Conservation (phyloP, 331 rosid species). For the Cucumis variabilis region DNA sequence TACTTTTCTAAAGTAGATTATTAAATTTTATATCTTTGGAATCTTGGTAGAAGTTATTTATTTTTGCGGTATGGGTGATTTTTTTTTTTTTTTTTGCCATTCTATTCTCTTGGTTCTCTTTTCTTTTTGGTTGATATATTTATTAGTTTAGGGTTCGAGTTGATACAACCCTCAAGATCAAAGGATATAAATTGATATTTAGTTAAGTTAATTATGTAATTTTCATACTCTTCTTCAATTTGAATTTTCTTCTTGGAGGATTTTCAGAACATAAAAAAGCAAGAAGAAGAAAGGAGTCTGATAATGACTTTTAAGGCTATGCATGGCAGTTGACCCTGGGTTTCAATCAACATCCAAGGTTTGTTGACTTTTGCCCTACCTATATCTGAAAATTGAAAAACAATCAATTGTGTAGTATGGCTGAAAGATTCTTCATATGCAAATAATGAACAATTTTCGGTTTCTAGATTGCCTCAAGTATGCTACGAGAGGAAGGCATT, state of each 20-base stretch:
- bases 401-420: not conserved
- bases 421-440: not conserved
- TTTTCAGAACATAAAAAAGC: no score
- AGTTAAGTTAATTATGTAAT: no score
- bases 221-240: no score
- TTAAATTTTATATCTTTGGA: no score
- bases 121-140: not conserved
- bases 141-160: no score
- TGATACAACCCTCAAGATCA: no score
- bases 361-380: constrained; percentile 14
- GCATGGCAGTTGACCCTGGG: constrained; percentile 76
- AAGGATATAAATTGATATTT: no score
- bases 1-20: no score
- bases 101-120: not conserved
- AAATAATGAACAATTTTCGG: constrained; percentile 34
- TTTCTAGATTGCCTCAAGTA: constrained; percentile 77
- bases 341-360: constrained; percentile 85
- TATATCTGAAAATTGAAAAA: constrained; percentile 9
- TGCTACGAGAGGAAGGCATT: constrained; percentile 90
- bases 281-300: not conserved
- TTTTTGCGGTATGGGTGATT: no score
- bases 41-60: no score
- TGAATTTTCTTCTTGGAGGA: no score
- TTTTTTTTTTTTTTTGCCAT: no score
- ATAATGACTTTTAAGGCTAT: constrained; percentile 36